Base-by-base conservation (phyloP, 805 yeast genomes). In the Clavispora vitiphila region DNA sequence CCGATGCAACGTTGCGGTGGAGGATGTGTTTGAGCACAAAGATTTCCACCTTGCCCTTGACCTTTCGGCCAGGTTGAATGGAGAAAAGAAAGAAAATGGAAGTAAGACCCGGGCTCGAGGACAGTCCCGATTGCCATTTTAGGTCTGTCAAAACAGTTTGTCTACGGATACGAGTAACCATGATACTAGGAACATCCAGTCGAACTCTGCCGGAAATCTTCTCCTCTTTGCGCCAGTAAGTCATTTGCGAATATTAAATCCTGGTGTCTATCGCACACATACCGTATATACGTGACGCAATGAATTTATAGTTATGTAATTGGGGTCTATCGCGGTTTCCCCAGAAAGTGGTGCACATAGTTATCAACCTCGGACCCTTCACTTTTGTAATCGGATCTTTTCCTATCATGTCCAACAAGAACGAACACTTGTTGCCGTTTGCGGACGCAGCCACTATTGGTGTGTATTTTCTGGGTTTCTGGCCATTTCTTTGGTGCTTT, bases 381-480 rank as follows among this genome's bases (percentile, higher is more conserved):
- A n/a, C 16, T 19, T 32, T 20, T 20, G 7, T 11, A 21, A 32
- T 30, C 30, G 8, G 16, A 12, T n/a, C 30, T 26, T 3, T 14
- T 12, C 16, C 2, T 18, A 25, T n/a, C 18, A 49, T 49, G 53
- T 43, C 43, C 22, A 35, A 42, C 27, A 42, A 42, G 25, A 50
- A 43, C 38, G 36, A 37, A 7, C 48, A 50, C 37, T 62, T 65
- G 8, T 56, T 69, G 37, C 85, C 90, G 1, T 82, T 78, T 58
- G 95, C 96, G 2, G 84, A 84, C 54, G 90, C 96, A 1, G 90
- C 96, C 0, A 83, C 90, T 9, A 86, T 90, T 54, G 83, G 83
- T 78, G 66, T 50, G 83, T 73, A 11, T 5, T 3, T n/a, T 16
- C 5, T 18, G 11, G 15, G 22, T 36, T 19, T 14, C 27, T 9